Base-by-base conservation (phyloP, 2,329 filamentous ascomycete genomes). In the Corniculantispora saksenae region DNA sequence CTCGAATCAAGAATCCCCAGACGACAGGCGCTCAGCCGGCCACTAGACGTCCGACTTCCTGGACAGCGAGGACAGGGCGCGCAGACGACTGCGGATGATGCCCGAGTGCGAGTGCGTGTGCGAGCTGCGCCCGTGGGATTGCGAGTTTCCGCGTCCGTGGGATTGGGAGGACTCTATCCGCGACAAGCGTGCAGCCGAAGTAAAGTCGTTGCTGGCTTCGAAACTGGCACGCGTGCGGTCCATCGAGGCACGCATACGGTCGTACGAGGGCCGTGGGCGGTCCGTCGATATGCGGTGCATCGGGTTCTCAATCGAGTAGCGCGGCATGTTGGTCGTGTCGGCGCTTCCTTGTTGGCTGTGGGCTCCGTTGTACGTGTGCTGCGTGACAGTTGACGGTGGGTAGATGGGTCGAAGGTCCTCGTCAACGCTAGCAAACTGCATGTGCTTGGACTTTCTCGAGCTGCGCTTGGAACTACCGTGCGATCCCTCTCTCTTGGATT, bases 381-480 rank as follows among this genome's bases (percentile, higher is more conserved):
- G 85, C 19, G 92, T 94, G 57, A 92, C 91, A 71, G 94, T 89
- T 61, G 94, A 97, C 17, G 94, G 93, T 58, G 94, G 92, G 78
- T 98, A 98, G 72, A 98, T 97, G 38, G 94, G 94, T 69, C 93
- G 88, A 76, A 92, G 86, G 74, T 97, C 94, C 78, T 98, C 94
- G 73, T 95, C 91, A 66, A 93, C 84, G 70, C 86, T 90, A 64
- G 83, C 84, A 73, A 87, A 85, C 66, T 85, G 81, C 67, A 79
- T 79, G 75, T 86, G 88, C 77, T 83, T 85, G 72, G 80, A 77
- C 74, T 86, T 83, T 69, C 84, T 83, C 25, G 82, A 81, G 70
- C 83, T 82, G n/a, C 51, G 35, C 74, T 89, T 85, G 19, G 88
- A 90, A 45, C 61, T 64, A 3, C 86, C 88, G 60, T 83, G 83